Percentiles rank a stretch among this genome's conserved stretches.
Evolutionary conservation across 306 rosid genomes (phyloP).

Genomic region (Phaseolus lunatus): DNA sequence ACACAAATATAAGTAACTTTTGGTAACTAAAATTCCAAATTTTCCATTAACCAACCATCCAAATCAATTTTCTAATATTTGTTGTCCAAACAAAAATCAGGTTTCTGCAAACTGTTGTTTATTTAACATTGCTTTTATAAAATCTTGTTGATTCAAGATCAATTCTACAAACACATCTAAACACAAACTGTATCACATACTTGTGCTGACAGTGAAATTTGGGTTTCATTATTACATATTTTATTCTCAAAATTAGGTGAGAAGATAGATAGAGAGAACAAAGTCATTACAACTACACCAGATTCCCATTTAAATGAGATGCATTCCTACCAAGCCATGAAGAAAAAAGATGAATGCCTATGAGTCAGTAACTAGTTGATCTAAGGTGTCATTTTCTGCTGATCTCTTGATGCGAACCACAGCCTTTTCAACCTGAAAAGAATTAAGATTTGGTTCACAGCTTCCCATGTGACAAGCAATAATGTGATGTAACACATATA

Average conservation of each 20-base stretch:
- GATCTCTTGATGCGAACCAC: slow-evolving; percentile 55
- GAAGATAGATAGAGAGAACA: not conserved
- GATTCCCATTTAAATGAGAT: not conserved
- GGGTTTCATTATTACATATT: not conserved
- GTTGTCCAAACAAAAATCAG: not conserved
- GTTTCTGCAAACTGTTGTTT: not conserved
- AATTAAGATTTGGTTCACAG: slow-evolving; percentile 20
- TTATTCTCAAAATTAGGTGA: not conserved
- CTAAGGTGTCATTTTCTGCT: slow-evolving; percentile 51
- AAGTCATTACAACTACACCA: not conserved
- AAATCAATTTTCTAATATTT: too few relatives aligned
- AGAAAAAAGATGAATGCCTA: slow-evolving; percentile 27
- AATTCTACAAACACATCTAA: not conserved
- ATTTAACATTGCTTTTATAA: not conserved
- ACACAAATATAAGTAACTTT: too few relatives aligned
- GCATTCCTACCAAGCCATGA: not conserved
- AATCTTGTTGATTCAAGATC: not conserved
- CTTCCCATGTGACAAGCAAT: not conserved
- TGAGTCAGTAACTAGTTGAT: slow-evolving; percentile 34
- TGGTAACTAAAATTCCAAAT: too few relatives aligned
- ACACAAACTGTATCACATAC: not conserved
- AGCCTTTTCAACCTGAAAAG: slow-evolving; percentile 61
- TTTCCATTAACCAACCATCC: too few relatives aligned
- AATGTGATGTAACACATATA: not conserved
- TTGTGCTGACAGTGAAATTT: not conserved